Evolutionary conservation across 2,329 filamentous ascomycete genomes (phyloP).

Genomic region (Mycosphaerella arachidis): DNA sequence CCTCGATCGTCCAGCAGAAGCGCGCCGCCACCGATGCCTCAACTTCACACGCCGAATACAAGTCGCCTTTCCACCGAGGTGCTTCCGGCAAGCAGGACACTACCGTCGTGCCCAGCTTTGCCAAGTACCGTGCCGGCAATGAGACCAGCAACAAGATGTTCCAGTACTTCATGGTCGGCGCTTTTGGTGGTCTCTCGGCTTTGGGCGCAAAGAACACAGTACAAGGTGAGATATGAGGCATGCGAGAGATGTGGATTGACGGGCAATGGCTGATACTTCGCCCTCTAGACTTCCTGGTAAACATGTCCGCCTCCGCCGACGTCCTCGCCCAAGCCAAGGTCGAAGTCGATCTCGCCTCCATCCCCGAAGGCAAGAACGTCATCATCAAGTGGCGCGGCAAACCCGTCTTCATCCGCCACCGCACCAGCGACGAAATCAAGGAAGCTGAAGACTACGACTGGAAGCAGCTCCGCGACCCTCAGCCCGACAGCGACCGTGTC

Average conservation of each 20-base stretch:
- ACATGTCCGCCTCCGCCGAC: constrained; percentile 99
- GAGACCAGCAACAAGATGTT: constrained; percentile 78
- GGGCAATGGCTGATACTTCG: constrained; percentile 13
- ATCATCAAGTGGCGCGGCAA: constrained; percentile 99
- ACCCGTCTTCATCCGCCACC: constrained; percentile 99
- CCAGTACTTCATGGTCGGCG: constrained; percentile 97
- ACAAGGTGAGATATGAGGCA: constrained; percentile 66
- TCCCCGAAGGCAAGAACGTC: constrained; percentile 99
- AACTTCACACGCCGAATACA: constrained; percentile 42
- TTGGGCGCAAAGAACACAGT: constrained; percentile 97
- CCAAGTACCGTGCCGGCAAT: constrained; percentile 73
- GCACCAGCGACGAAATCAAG: constrained; percentile 86
- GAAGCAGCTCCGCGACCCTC: constrained; percentile 79
- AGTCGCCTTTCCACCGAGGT: constrained; percentile 53
- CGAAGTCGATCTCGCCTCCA: constrained; percentile 85
- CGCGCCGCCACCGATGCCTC: constrained; percentile 31
- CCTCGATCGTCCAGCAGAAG: constrained; percentile 42
- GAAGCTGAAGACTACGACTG: constrained; percentile 88
- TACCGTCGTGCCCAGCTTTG: constrained; percentile 81
- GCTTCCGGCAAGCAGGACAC: constrained; percentile 40
- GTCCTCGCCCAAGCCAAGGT: constrained; percentile 99
- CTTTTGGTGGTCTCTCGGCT: constrained; percentile 85
- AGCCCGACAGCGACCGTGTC: constrained; percentile 86
- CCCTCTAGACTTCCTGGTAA: constrained; percentile 86
- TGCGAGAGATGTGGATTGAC: not conserved